Conservation (phyloP, 495 filamentous ascomycete species). For the Neurospora sp. region DNA sequence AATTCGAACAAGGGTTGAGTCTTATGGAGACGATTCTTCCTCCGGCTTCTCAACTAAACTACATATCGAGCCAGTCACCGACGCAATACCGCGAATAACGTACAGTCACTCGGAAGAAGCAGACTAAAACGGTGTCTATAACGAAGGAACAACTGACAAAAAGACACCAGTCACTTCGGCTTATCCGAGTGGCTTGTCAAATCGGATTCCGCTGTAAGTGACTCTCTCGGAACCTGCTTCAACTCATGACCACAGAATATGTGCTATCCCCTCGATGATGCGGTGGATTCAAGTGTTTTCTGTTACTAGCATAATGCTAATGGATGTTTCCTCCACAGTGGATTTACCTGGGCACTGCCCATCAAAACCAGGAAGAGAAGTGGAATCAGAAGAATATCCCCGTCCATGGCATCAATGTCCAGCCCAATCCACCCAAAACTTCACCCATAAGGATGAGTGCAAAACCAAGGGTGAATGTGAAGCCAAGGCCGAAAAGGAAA, state of each 20-base stretch:
- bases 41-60: not conserved
- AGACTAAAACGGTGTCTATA: not conserved
- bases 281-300: not conserved
- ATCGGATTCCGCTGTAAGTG: not conserved
- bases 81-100: not conserved
- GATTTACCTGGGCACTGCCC: not conserved
- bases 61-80: not conserved
- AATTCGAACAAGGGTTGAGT: not conserved
- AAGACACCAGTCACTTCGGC: not conserved
- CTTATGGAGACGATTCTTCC: not conserved
- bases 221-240: not conserved
- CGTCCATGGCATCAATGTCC: not conserved
- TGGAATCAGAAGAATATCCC: not conserved
- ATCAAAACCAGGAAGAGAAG: not conserved
- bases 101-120: not conserved
- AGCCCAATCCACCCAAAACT: not conserved
- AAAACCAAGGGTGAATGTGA: not conserved
- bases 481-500: not conserved
- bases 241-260: not conserved
- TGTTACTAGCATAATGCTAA: not conserved
- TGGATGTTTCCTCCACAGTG: not conserved
- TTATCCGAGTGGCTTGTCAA: not conserved
- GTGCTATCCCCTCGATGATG: not conserved
- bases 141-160: not conserved
- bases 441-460: not conserved